Percentiles rank a stretch among this genome's conserved stretches.
Conservation (phyloP, 352 stramenopile genomes). For the Thraustochytrium sp. region DNA sequence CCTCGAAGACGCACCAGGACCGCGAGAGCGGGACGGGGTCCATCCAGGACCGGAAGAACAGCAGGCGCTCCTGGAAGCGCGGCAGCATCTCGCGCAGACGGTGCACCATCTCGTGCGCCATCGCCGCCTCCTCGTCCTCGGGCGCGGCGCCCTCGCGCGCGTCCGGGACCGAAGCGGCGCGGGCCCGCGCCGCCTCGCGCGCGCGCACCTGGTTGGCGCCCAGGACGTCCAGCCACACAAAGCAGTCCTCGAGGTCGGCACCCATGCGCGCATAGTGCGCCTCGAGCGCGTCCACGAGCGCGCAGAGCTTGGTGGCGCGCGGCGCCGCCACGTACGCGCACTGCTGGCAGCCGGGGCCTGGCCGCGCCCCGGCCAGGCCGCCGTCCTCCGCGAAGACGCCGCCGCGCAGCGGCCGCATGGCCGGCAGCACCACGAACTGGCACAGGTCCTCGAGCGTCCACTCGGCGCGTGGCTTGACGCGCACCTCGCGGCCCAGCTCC, state of each 20-base stretch:
- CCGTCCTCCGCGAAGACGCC: not conserved
- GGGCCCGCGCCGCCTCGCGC: not conserved
- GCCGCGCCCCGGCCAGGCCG: not conserved
- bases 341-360: no score
- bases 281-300: not conserved
- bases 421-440: conserved; percentile 32
- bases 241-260: not conserved
- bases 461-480: not conserved
- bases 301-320: not conserved
- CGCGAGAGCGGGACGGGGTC: not conserved
- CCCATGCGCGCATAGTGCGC: conserved; percentile 3
- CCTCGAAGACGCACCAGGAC: conserved; percentile 29
- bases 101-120: not conserved
- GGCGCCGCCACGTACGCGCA: conserved; percentile 6
- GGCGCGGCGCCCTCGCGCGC: no score
- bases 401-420: not conserved
- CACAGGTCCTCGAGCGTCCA: conserved; percentile 42
- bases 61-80: not conserved
- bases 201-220: conserved; percentile 21
- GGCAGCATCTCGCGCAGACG: not conserved
- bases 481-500: not conserved
- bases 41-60: conserved; percentile 22
- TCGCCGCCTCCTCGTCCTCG: not conserved
- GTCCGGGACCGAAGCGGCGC: no score
- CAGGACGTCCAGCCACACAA: conserved; percentile 7